Evolutionary conservation across 2,329 filamentous ascomycete species (phyloP), one percentile per base, ranked within the genome.

Genomic region (Thermoascus crustaceus): DNA sequence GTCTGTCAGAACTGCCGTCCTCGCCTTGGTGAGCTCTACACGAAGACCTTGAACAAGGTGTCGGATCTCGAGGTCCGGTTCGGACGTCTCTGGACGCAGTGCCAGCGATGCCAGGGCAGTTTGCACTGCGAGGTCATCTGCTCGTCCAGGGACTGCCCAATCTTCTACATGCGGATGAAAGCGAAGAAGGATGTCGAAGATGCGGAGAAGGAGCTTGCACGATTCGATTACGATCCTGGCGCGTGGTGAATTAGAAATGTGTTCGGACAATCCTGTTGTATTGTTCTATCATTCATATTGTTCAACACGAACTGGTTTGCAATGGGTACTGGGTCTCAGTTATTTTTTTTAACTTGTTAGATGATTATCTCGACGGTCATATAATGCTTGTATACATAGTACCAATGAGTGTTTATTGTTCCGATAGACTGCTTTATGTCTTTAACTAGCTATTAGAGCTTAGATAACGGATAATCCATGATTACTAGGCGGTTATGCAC

Each of bases 81-180:
- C 57, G 83, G 86, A 4, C 72, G 91, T 33, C 71, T 98, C 34
- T 98, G 91, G 91, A 98, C 91, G 32, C 91, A 98, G 63, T 98
- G 91, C 59, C 91, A 98, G 67, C 74, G 91, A 26, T 98, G 91
- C 60, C 91, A 98, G 67, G 91, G 88, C 36, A 95, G 87, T 67
- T 83, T 98, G 75, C 91, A 98, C 66, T 91, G 86, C 60, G 91
- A 98, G 62, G 93, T 98, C 36, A 96, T 98, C 49, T 98, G 91
- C 68, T 88, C 82, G 44, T 89, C 82, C 58, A 84, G 87, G 60
- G 91, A 98, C 68, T 98, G 91, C 57, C 91, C 91, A 1, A 98
- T 98, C 54, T 98, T 98, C 63, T 98, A 98, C 62, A 98, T 98
- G 91, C 80, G 91, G 4, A 98, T 98, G 91, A 98, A 98, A 73